phyloP scores from a whole-genome alignment of 2,329 filamentous ascomycete genomes.

The Diaporthe humulicola region DNA sequence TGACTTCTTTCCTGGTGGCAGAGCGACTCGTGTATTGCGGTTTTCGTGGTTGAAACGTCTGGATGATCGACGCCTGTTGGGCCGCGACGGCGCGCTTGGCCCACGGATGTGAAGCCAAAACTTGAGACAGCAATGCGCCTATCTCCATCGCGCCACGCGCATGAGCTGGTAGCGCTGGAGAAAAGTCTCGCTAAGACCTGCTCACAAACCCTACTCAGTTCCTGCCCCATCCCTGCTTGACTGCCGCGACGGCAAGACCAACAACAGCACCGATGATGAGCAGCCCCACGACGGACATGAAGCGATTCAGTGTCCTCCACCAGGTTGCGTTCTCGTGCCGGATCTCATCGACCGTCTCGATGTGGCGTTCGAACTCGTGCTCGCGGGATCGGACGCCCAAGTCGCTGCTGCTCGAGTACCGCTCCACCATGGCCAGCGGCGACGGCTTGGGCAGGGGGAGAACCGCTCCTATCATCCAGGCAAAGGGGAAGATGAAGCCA shows the following conservation, averaged over 20 bases:
- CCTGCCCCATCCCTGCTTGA: conserved; percentile 62
- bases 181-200: background rate
- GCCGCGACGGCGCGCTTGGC: conserved; percentile 9
- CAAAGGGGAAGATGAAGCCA: conserved; percentile 84
- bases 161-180: conserved; percentile 1
- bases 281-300: conserved; percentile 69
- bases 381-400: conserved; percentile 50
- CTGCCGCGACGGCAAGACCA: conserved; percentile 65
- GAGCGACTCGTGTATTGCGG: conserved; percentile 20
- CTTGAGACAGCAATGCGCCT: conserved; percentile 11
- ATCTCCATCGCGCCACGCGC: background rate
- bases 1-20: background rate
- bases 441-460: conserved; percentile 77
- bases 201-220: conserved; percentile 16
- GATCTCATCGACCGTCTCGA: conserved; percentile 56
- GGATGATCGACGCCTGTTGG: conserved; percentile 21
- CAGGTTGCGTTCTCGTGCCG: conserved; percentile 67
- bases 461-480: conserved; percentile 85
- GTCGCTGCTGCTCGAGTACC: conserved; percentile 55
- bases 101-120: background rate
- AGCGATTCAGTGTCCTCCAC: conserved; percentile 72
- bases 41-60: conserved; percentile 22
- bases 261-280: conserved; percentile 66
- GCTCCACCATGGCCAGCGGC: conserved; percentile 64
- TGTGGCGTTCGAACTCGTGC: conserved; percentile 51